These are phyloP conservation scores for Testicularia cyperi DNA, from an alignment of 1,284 basidiomycete species.

Conservation along the genomic window DNA sequence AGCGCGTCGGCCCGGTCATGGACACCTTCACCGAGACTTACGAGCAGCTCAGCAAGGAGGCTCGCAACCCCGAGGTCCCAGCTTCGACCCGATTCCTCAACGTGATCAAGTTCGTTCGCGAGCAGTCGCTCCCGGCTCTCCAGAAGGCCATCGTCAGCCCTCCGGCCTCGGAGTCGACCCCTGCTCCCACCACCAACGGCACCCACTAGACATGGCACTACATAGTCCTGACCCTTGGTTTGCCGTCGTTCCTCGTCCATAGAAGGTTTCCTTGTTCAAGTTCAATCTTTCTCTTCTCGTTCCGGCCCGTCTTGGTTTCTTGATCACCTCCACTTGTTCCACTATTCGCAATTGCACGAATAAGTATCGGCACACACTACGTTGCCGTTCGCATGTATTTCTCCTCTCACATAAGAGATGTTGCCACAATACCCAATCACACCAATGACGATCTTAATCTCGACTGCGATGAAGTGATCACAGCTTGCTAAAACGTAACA, in stretches of 20 bases:
- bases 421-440: too few relatives aligned
- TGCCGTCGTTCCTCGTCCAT: background rate
- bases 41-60: slow-evolving; percentile 50
- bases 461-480: too few relatives aligned
- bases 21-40: slow-evolving; percentile 54
- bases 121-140: slow-evolving; percentile 53
- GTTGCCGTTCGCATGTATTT: background rate
- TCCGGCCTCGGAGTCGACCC: slow-evolving; percentile 8
- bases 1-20: slow-evolving; percentile 53
- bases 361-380: slow-evolving; percentile 26
- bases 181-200: slow-evolving; percentile 10
- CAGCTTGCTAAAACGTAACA: too few relatives aligned
- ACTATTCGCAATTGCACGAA: slow-evolving; percentile 11
- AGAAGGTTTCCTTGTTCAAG: too few relatives aligned
- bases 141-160: slow-evolving; percentile 50
- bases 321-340: background rate
- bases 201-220: slow-evolving; percentile 12
- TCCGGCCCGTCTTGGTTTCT: background rate
- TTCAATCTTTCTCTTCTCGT: background rate
- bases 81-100: slow-evolving; percentile 48
- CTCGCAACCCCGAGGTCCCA: slow-evolving; percentile 48
- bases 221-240: too few relatives aligned
- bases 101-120: slow-evolving; percentile 49
- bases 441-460: too few relatives aligned
- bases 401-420: too few relatives aligned